These are phyloP conservation scores for Casaregolazyma suthepensis DNA, from an alignment of 1,139 yeast genomes.

Conservation along the genomic window DNA sequence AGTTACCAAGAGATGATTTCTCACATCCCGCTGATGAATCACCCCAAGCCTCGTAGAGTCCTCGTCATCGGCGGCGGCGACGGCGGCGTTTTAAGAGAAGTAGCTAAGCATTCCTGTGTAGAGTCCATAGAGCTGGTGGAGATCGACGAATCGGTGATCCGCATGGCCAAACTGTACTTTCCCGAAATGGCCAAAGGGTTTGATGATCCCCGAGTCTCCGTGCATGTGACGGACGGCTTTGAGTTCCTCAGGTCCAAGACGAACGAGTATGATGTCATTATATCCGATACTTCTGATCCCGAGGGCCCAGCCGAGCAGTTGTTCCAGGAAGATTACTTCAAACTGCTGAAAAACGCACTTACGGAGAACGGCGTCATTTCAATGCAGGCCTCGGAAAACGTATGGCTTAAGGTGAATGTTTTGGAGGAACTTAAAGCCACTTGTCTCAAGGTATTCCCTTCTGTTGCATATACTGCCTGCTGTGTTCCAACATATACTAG, in stretches of 20 bases:
- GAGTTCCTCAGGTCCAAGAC: conserved; percentile 55
- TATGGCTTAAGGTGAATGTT: conserved; percentile 78
- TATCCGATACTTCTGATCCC: conserved; percentile 95
- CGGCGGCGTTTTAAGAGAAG: conserved; percentile 85
- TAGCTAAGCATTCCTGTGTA: conserved; percentile 66
- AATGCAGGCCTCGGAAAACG: conserved; percentile 87
- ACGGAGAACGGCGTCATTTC: conserved; percentile 72
- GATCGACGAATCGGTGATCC: conserved; percentile 82
- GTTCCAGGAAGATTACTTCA: conserved; percentile 78
- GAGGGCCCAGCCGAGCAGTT: conserved; percentile 97
- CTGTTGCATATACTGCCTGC: conserved; percentile 75
- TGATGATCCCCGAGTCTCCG: conserved; percentile 63
- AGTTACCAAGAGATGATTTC: conserved; percentile 77
- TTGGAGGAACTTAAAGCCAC: conserved; percentile 54
- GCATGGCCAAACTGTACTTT: conserved; percentile 64
- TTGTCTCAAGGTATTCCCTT: conserved; percentile 66
- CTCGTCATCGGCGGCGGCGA: conserved; percentile 93
- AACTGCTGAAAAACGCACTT: conserved; percentile 62
- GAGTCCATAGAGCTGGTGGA: conserved; percentile 78
- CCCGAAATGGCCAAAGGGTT: conserved; percentile 76
- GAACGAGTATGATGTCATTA: conserved; percentile 71
- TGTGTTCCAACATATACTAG: conserved; percentile 96
- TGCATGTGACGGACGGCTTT: conserved; percentile 85
- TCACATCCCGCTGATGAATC: conserved; percentile 72
- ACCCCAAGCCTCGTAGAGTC: conserved; percentile 65